These are phyloP conservation scores for Camelina neglecta DNA, from an alignment of 345 rosid species.

Conservation along the genomic window DNA sequence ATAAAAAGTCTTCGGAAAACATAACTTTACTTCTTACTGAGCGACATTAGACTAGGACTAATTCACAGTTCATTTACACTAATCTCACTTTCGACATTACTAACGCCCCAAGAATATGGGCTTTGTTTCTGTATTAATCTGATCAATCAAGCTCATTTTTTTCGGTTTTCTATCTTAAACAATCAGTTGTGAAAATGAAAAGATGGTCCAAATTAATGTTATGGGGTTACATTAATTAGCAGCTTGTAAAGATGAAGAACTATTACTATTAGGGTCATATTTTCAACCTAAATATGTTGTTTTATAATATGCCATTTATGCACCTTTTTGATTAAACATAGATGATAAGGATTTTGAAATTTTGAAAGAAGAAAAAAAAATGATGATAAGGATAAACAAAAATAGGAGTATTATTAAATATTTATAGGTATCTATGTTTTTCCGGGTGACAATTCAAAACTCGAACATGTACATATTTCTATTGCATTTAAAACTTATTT, in stretches of 20 bases:
- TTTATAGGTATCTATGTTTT: constrained; percentile 12
- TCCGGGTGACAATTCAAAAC: constrained; percentile 22
- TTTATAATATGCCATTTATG: too few relatives aligned
- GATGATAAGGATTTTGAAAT: not conserved
- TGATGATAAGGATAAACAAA: constrained; percentile 18
- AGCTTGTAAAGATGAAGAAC: not conserved
- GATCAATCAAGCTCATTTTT: not conserved
- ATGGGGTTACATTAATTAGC: constrained; percentile 11
- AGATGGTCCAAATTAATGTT: not conserved
- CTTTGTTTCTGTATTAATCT: not conserved
- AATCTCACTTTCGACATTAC: not conserved
- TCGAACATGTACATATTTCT: not conserved
- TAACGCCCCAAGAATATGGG: not conserved
- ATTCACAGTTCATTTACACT: not conserved
- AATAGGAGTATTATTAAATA: not conserved
- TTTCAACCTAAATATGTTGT: too few relatives aligned
- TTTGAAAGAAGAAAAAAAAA: not conserved
- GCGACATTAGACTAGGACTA: not conserved
- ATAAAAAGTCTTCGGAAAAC: constrained; percentile 36
- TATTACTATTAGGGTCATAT: not conserved
- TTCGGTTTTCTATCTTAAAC: not conserved
- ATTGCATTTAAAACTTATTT: constrained; percentile 22
- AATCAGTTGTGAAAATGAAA: not conserved
- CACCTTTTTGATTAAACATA: constrained; percentile 2
- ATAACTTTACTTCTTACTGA: not conserved